Evolutionary conservation across 108 stramenopile genomes (phyloP), one percentile per base, ranked within the genome.

Genomic region (Pseudonitzschia multiseries): DNA sequence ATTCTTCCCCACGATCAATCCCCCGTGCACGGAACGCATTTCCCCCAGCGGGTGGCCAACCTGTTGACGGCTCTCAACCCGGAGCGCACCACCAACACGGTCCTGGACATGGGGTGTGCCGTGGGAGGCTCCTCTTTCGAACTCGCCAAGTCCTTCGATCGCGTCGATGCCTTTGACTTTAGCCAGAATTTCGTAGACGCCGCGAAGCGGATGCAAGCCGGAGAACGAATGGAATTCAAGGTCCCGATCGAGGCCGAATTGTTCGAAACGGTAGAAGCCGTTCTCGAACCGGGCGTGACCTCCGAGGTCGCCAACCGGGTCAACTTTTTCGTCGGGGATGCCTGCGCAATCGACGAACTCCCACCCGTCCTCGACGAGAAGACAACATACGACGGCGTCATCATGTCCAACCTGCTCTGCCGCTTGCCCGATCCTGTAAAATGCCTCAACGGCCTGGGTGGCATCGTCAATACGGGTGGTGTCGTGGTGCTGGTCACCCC

Each of bases 131-230:
- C 88, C 24, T 87, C 94, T 2, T 93, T 97, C 52, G 91, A 92
- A 64, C 85, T 97, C 51, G 94, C 96, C 14, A 88, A 81, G 68
- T 46, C 72, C 22, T 97, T 94, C 70, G 90, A 94, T 57, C 80
- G 84, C 53, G 97, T 98, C 0, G 90, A 95, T 59, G 97, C 95
- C 10, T 86, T 97, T 57, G 96, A 98, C 72, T 96, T 91, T 72
- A 90, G 91, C 50, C 72, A 85, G 9, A 85, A 75, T 42, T 96
- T 97, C 73, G 79, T 98, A 18, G 66, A 81, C n/a, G 82, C 90
- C 1, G 96, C 97, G 28, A 92, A 93, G 84, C 74, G 83, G 12
- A 84, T 92, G 66, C 81, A 94, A 65, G 60, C 71, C 21, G 79
- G 75, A 17, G 87, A 84, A 50, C 64, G 78, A 6, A 71, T 93